These are phyloP conservation scores for Citrullus colocynthis DNA, from an alignment of 306 rosid genomes.

Conservation along the genomic window DNA sequence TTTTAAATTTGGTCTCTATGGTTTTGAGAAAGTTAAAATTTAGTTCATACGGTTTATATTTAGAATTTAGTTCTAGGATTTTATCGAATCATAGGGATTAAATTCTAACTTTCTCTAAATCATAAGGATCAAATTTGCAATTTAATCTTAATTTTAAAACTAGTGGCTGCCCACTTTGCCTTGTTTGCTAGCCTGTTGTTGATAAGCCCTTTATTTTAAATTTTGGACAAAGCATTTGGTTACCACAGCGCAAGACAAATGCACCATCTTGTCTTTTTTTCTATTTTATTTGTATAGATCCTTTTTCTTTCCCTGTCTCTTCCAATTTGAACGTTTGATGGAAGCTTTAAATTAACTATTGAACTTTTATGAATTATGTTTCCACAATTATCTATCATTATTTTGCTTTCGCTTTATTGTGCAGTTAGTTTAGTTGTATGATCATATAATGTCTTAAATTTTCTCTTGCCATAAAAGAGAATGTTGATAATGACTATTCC, in stretches of 20 bases:
- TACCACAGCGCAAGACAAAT: background rate
- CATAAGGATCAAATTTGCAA: no score
- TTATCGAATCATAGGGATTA: no score
- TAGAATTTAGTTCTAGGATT: no score
- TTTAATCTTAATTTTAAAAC: no score
- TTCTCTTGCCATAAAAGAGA: background rate
- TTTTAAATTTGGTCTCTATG: no score
- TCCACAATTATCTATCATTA: background rate
- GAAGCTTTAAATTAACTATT: background rate
- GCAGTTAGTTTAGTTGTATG: background rate
- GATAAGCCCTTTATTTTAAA: background rate
- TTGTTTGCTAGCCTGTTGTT: background rate
- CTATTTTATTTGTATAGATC: no score
- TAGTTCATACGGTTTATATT: no score
- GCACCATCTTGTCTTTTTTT: background rate
- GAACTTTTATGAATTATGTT: background rate
- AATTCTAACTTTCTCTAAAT: no score
- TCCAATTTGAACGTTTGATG: background rate
- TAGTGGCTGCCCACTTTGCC: background rate
- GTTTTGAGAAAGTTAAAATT: no score
- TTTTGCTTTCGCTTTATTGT: background rate
- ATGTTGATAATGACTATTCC: background rate
- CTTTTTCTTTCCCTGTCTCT: background rate
- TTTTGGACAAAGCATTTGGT: background rate
- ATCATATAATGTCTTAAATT: background rate